Conservation (phyloP, 495 filamentous ascomycete species). For the Hypoxylon lienhwacheense region DNA sequence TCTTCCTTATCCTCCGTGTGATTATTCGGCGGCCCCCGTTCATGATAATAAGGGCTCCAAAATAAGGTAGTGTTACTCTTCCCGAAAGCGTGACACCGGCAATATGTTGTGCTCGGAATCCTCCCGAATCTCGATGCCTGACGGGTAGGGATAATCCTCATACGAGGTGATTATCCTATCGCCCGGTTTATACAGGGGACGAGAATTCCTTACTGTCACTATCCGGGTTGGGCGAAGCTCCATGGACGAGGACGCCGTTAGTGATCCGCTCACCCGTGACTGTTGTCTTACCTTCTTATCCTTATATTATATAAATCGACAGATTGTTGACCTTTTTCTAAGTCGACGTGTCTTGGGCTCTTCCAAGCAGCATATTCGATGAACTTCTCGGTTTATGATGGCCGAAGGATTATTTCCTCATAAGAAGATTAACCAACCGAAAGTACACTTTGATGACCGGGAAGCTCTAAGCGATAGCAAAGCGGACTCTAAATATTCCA, state of each 20-base stretch:
- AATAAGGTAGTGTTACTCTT: neutral
- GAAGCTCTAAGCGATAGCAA: constrained; percentile 5
- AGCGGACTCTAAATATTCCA: constrained; percentile 3
- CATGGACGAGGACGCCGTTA: neutral
- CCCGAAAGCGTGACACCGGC: constrained; percentile 20
- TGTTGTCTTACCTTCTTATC: neutral
- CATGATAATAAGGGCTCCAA: neutral
- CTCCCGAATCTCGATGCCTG: constrained; percentile 24
- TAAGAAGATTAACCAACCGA: constrained; percentile 10
- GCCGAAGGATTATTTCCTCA: constrained; percentile 2
- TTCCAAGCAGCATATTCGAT: neutral
- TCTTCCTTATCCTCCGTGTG: neutral
- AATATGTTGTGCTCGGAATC: constrained; percentile 23
- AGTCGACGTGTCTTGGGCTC: neutral
- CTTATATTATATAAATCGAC: neutral
- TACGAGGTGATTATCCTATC: constrained; percentile 6
- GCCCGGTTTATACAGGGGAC: constrained; percentile 28
- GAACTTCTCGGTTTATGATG: constrained; percentile 8
- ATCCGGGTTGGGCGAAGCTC: constrained; percentile 9
- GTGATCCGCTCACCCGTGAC: neutral
- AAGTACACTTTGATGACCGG: constrained; percentile 10
- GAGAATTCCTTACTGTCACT: constrained; percentile 22
- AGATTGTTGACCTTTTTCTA: neutral
- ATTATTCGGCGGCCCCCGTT: neutral
- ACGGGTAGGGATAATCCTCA: constrained; percentile 23